A percentile compares a stretch with the other conserved stretches of the same genome.
These are phyloP conservation scores for Pseudovirgaria hyperparasitica DNA, from an alignment of 2,329 filamentous ascomycete genomes.

Conservation along the genomic window DNA sequence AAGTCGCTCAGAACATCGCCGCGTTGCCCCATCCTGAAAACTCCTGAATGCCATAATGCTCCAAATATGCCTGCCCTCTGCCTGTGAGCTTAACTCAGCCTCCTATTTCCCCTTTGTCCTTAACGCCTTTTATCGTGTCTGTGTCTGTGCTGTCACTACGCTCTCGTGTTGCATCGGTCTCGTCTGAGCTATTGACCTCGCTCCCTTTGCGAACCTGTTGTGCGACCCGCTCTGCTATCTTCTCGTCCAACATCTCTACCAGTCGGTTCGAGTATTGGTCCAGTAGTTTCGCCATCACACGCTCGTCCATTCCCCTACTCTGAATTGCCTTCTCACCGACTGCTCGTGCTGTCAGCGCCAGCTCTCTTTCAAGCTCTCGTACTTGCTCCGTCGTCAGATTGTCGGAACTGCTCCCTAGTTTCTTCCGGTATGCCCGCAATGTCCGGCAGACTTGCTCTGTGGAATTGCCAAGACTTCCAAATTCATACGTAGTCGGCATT, in stretches of 20 bases:
- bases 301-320: slow-evolving; percentile 28
- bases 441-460: slow-evolving; percentile 47
- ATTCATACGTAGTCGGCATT: slow-evolving; percentile 15
- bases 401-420: slow-evolving; percentile 37
- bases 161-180: too few species aligned
- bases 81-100: too few species aligned
- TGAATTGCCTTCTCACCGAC: slow-evolving; percentile 30
- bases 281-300: slow-evolving; percentile 42
- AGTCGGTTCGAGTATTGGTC: slow-evolving; percentile 66
- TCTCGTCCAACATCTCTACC: slow-evolving; percentile 59
- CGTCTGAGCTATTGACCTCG: slow-evolving; percentile 9
- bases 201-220: slow-evolving; percentile 21
- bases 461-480: slow-evolving; percentile 19
- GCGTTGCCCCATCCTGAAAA: too few species aligned
- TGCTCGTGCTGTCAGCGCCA: slow-evolving; percentile 34
- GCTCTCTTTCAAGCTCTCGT: slow-evolving; percentile 44
- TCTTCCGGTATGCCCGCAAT: slow-evolving; percentile 46
- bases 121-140: too few species aligned
- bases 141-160: too few species aligned
- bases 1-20: too few species aligned
- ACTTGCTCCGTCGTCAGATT: slow-evolving; percentile 32
- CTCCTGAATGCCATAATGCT: too few species aligned
- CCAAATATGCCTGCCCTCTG: too few species aligned
- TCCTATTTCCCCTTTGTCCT: too few species aligned
- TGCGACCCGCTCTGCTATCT: slow-evolving; percentile 37